These are phyloP conservation scores for Testicularia cyperi DNA, from an alignment of 1,284 basidiomycete genomes.

Conservation along the genomic window DNA sequence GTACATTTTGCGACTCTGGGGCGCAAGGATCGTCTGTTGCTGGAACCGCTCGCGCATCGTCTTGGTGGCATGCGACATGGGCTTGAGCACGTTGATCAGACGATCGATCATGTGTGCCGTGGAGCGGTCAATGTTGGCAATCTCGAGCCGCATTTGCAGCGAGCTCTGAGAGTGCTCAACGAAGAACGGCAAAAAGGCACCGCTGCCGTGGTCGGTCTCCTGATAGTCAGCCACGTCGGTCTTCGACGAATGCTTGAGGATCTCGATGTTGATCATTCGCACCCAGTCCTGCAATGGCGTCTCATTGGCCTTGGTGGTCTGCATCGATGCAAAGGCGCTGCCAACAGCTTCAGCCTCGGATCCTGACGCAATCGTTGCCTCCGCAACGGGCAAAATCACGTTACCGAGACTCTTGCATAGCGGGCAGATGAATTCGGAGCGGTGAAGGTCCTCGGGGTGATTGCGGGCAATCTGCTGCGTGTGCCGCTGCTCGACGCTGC, in stretches of 20 bases:
- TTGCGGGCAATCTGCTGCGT: constrained; percentile 85
- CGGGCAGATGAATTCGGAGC: constrained; percentile 95
- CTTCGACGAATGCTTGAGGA: constrained; percentile 53
- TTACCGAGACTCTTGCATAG: constrained; percentile 98
- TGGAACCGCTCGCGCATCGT: constrained; percentile 36
- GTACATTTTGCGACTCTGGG: constrained; percentile 49
- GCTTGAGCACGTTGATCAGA: constrained; percentile 49
- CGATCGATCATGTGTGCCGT: constrained; percentile 55
- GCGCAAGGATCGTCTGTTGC: constrained; percentile 50
- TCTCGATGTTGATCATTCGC: constrained; percentile 59
- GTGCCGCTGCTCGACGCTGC: constrained; percentile 84
- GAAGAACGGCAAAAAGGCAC: constrained; percentile 54
- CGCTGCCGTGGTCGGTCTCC: constrained; percentile 51
- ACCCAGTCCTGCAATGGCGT: constrained; percentile 56
- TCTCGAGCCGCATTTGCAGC: constrained; percentile 30
- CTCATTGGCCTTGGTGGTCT: constrained; percentile 17
- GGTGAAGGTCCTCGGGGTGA: constrained; percentile 87
- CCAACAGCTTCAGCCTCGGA: not conserved
- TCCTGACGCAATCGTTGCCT: constrained; percentile 6
- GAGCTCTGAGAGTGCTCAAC: constrained; percentile 35
- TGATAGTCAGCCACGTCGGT: constrained; percentile 41
- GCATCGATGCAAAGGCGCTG: constrained; percentile 8
- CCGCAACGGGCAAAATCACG: constrained; percentile 79
- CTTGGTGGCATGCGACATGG: constrained; percentile 44
- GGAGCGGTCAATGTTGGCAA: constrained; percentile 32